Evolutionary conservation across 176 grass and related monocot species (phyloP).

Genomic region (Carex parvula): DNA sequence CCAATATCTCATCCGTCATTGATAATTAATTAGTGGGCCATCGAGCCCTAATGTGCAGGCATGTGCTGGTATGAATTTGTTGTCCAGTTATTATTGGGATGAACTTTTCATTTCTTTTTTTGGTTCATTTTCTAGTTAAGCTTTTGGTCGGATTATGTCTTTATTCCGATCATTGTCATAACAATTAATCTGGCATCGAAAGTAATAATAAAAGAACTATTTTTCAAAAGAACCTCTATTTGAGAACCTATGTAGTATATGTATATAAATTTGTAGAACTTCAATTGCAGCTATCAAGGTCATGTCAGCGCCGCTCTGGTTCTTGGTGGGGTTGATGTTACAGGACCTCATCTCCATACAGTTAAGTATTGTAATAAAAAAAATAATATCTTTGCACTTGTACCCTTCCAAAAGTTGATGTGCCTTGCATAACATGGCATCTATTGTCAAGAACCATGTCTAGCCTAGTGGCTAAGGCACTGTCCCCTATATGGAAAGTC

Average conservation of each 20-base stretch:
- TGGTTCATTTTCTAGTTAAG: background rate
- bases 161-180: background rate
- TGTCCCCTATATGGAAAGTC: too few relatives aligned
- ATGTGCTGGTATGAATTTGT: conserved; percentile 1
- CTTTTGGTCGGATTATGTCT: background rate
- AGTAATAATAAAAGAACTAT: background rate
- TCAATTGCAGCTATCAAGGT: conserved; percentile 66
- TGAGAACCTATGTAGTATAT: background rate
- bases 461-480: too few relatives aligned
- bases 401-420: background rate
- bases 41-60: background rate
- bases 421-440: background rate
- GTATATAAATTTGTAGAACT: background rate
- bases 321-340: conserved; percentile 83
- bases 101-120: background rate
- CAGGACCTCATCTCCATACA: conserved; percentile 89
- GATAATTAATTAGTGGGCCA: conserved; percentile 1
- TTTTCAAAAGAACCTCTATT: background rate
- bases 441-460: background rate
- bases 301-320: conserved; percentile 87
- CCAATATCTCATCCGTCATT: background rate
- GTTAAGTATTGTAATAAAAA: conserved; percentile 31
- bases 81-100: background rate
- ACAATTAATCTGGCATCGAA: background rate
- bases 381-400: background rate